phyloP scores from a whole-genome alignment of 371 early-diverging fungal species.

The Mortierella sp. region DNA sequence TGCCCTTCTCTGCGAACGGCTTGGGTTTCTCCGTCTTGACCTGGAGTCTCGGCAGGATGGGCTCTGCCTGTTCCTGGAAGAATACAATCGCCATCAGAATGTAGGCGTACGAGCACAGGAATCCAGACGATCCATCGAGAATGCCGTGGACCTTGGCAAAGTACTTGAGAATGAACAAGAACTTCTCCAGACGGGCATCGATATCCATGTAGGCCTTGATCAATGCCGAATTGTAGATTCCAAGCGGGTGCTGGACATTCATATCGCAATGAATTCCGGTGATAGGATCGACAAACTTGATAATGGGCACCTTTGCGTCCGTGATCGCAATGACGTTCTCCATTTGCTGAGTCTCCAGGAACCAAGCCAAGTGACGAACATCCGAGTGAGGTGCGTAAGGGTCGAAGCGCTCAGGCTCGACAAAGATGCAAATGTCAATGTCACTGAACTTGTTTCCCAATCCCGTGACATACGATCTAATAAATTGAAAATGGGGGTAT shows the following conservation, averaged over 20 bases:
- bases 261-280: slow-evolving; percentile 66
- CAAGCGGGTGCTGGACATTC: slow-evolving; percentile 81
- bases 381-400: slow-evolving; percentile 19
- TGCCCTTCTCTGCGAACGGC: slow-evolving; percentile 3
- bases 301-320: slow-evolving; percentile 46
- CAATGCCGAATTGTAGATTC: slow-evolving; percentile 79
- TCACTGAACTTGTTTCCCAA: slow-evolving; percentile 35
- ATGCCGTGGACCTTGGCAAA: slow-evolving; percentile 42
- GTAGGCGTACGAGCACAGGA: slow-evolving; percentile 40
- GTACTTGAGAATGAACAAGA: slow-evolving; percentile 75
- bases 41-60: slow-evolving; percentile 46
- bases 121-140: slow-evolving; percentile 26
- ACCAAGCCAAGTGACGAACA: slow-evolving; percentile 16
- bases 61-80: slow-evolving; percentile 30
- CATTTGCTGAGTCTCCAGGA: slow-evolving; percentile 18
- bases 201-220: slow-evolving; percentile 77
- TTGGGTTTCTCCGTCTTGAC: slow-evolving; percentile 16
- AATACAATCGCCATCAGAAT: slow-evolving; percentile 52
- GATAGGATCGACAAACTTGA: slow-evolving; percentile 36
- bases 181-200: slow-evolving; percentile 77
- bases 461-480: slow-evolving; percentile 39
- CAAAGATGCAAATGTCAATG: slow-evolving; percentile 39
- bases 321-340: slow-evolving; percentile 20
- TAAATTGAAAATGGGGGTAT: neutral
- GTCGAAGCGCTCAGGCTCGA: neutral